A percentile compares a stretch with the other conserved stretches of the same genome.
phyloP scores from a whole-genome alignment of 75 land plant genomes.

The Pinus tabuliformis region DNA sequence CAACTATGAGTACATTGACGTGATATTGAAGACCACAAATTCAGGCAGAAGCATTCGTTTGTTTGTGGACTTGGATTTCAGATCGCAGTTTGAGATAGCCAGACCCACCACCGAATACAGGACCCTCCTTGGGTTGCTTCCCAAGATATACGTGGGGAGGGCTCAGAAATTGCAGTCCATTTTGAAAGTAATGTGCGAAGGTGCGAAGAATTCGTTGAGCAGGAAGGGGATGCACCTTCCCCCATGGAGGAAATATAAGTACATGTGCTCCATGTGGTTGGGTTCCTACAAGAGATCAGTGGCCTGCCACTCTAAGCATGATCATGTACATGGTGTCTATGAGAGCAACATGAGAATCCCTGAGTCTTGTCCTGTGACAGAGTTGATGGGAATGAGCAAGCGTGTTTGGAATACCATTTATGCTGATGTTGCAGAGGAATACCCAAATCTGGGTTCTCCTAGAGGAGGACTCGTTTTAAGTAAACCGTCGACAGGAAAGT shows the following conservation, averaged over 20 bases:
- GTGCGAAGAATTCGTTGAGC: slow-evolving; percentile 27
- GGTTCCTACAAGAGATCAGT: slow-evolving; percentile 31
- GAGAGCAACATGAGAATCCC: no score
- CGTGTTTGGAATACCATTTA: no score
- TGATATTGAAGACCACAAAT: background rate
- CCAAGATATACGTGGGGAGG: slow-evolving; percentile 8
- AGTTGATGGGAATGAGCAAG: no score
- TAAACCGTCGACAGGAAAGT: no score
- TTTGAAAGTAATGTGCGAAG: slow-evolving; percentile 26
- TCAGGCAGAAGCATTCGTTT: background rate
- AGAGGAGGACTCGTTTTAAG: no score
- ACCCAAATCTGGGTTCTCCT: no score
- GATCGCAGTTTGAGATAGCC: slow-evolving; percentile 18
- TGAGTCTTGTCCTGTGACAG: no score
- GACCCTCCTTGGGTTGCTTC: background rate
- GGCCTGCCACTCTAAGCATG: no score
- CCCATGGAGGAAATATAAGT: slow-evolving; percentile 40
- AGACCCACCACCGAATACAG: slow-evolving; percentile 6
- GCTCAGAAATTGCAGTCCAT: slow-evolving; percentile 21
- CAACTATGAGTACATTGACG: slow-evolving; percentile 16
- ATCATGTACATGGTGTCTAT: no score
- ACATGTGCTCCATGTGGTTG: slow-evolving; percentile 47
- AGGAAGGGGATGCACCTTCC: slow-evolving; percentile 33
- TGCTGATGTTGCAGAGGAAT: no score
- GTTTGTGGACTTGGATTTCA: slow-evolving; percentile 18